phyloP scores from a whole-genome alignment of 192 early-diverging fungal species.

The Backusella tarrabulga region DNA sequence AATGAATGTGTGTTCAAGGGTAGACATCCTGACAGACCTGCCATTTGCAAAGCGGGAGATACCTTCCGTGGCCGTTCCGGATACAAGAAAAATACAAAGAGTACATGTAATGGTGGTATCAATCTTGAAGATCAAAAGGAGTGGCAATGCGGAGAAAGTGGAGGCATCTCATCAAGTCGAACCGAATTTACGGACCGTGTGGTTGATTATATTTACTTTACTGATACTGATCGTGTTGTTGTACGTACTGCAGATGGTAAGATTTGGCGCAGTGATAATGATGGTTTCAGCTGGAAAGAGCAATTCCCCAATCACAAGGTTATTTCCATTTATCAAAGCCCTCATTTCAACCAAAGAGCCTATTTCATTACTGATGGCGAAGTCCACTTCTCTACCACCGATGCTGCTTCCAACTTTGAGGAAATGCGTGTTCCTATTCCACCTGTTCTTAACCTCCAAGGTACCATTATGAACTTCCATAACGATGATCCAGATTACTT shows the following conservation, averaged over 20 bases:
- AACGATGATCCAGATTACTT: conserved; percentile 79
- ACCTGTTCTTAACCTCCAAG: conserved; percentile 60
- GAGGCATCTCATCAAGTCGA: conserved; percentile 16
- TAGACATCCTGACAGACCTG: conserved; percentile 74
- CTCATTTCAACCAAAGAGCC: conserved; percentile 57
- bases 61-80: conserved; percentile 76
- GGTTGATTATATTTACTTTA: conserved; percentile 42
- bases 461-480: conserved; percentile 77
- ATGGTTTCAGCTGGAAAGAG: conserved; percentile 60
- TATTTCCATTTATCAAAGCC: conserved; percentile 58
- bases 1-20: conserved; percentile 68
- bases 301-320: conserved; percentile 36
- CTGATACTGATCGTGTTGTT: conserved; percentile 37
- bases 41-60: conserved; percentile 60
- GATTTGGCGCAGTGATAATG: conserved; percentile 59
- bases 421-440: conserved; percentile 51
- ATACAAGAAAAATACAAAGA: conserved; percentile 73
- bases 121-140: conserved; percentile 59
- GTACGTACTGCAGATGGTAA: conserved; percentile 51
- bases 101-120: conserved; percentile 74
- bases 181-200: conserved; percentile 30
- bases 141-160: conserved; percentile 64
- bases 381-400: conserved; percentile 56
- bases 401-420: conserved; percentile 57
- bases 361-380: conserved; percentile 57